phyloP scores from a whole-genome alignment of 345 rosid species.

The Gossypium bickii region DNA sequence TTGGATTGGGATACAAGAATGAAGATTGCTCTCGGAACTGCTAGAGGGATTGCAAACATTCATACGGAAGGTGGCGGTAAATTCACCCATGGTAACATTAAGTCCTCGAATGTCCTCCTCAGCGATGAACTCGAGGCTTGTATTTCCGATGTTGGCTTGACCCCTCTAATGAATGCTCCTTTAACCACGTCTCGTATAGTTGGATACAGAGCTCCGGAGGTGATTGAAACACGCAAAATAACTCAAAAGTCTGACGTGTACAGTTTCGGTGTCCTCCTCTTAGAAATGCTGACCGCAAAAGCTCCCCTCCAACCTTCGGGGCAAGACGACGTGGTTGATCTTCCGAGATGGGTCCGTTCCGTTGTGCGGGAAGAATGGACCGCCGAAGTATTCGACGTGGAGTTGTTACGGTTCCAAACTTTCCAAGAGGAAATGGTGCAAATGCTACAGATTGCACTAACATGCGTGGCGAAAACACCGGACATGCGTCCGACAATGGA shows the following conservation, averaged over 20 bases:
- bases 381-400: conserved; percentile 80
- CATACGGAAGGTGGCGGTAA: conserved; percentile 44
- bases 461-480: conserved; percentile 58
- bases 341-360: conserved; percentile 84
- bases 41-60: conserved; percentile 59
- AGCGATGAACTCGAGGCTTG: conserved; percentile 52
- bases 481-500: conserved; percentile 60
- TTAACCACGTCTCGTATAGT: conserved; percentile 41
- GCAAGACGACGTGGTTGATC: conserved; percentile 53
- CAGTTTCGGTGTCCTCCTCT: conserved; percentile 79
- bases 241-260: conserved; percentile 71
- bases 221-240: conserved; percentile 51
- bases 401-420: conserved; percentile 54
- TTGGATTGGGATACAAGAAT: conserved; percentile 71
- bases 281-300: conserved; percentile 75
- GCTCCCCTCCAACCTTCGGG: conserved; percentile 60
- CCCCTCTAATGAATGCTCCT: conserved; percentile 51
- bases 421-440: conserved; percentile 86
- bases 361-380: conserved; percentile 90
- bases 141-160: conserved; percentile 58
- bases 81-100: conserved; percentile 68
- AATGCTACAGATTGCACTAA: conserved; percentile 70
- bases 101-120: conserved; percentile 67
- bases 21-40: conserved; percentile 55
- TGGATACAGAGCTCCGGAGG: conserved; percentile 78